Conservation (phyloP, 2,329 filamentous ascomycete genomes). For the Polytolypa hystricis region DNA sequence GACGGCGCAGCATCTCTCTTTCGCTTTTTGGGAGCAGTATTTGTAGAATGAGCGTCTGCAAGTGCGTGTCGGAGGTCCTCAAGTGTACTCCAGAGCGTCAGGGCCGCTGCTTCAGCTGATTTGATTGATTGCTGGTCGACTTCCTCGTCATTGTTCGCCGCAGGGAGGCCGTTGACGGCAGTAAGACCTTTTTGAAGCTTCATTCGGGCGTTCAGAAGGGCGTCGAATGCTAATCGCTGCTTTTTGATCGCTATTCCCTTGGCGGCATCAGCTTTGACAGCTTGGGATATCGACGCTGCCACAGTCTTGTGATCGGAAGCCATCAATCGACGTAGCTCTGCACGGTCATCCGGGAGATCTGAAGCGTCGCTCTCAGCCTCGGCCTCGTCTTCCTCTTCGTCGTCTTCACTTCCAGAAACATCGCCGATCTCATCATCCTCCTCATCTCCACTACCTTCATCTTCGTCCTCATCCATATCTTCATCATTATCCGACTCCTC, state of each 20-base stretch:
- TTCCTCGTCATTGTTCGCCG: slow-evolving; percentile 33
- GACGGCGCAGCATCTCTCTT: slow-evolving; percentile 42
- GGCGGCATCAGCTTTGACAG: slow-evolving; percentile 63
- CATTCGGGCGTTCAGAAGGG: slow-evolving; percentile 80
- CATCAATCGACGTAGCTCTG: slow-evolving; percentile 57
- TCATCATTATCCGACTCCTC: slow-evolving; percentile 23
- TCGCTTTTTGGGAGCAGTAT: slow-evolving; percentile 28
- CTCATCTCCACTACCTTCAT: slow-evolving; percentile 17
- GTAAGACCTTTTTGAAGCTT: slow-evolving; percentile 85
- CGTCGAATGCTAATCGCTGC: slow-evolving; percentile 78
- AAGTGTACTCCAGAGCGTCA: slow-evolving; percentile 70
- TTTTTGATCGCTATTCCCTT: slow-evolving; percentile 80
- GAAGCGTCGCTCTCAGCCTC: slow-evolving; percentile 16
- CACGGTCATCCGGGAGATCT: slow-evolving; percentile 32
- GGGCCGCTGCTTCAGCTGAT: slow-evolving; percentile 74
- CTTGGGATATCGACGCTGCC: slow-evolving; percentile 52
- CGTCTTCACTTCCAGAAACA: slow-evolving; percentile 14
- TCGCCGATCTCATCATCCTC: slow-evolving; percentile 16
- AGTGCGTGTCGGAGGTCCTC: slow-evolving; percentile 32
- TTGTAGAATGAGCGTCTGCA: slow-evolving; percentile 25
- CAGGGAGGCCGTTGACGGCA: slow-evolving; percentile 62
- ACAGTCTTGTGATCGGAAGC: slow-evolving; percentile 56
- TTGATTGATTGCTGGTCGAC: slow-evolving; percentile 42
- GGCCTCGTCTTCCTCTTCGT: slow-evolving; percentile 15
- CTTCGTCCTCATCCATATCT: slow-evolving; percentile 20